phyloP scores from a whole-genome alignment of 2,329 filamentous ascomycete species.

The Arthrinium puccinioides region DNA sequence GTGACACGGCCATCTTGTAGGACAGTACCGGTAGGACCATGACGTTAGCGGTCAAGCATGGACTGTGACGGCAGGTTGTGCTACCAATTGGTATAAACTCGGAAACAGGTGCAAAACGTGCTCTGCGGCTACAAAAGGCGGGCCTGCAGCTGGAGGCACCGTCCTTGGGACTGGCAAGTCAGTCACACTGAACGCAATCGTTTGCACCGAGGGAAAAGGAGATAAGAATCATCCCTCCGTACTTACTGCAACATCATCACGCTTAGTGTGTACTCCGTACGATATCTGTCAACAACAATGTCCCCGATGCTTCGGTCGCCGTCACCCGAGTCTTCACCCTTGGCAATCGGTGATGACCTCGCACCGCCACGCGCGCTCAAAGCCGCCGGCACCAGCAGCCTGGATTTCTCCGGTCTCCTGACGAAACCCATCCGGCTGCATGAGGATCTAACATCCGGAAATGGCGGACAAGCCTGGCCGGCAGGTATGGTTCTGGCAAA shows the following conservation, averaged over 20 bases:
- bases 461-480: conserved; percentile 91
- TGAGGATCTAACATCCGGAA: conserved; percentile 81
- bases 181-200: no score
- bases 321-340: conserved; percentile 42
- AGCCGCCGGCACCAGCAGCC: conserved; percentile 39
- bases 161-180: no score
- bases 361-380: conserved; percentile 55
- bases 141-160: no score
- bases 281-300: no score
- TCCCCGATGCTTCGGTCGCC: conserved; percentile 21
- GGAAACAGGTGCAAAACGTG: no score
- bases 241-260: conserved; percentile 2
- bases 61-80: no score
- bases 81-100: no score
- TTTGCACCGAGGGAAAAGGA: not conserved
- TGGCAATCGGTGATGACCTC: conserved; percentile 46
- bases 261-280: no score
- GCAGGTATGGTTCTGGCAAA: conserved; percentile 82
- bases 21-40: no score
- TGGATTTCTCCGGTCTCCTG: conserved; percentile 70
- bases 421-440: conserved; percentile 64
- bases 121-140: no score
- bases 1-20: no score
- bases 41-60: no score
- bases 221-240: not conserved